A percentile compares a stretch with the other conserved stretches of the same genome.
Evolutionary conservation across 768 basidiomycete genomes (phyloP).

Genomic region (Boletus pseudo-olivaceus): DNA sequence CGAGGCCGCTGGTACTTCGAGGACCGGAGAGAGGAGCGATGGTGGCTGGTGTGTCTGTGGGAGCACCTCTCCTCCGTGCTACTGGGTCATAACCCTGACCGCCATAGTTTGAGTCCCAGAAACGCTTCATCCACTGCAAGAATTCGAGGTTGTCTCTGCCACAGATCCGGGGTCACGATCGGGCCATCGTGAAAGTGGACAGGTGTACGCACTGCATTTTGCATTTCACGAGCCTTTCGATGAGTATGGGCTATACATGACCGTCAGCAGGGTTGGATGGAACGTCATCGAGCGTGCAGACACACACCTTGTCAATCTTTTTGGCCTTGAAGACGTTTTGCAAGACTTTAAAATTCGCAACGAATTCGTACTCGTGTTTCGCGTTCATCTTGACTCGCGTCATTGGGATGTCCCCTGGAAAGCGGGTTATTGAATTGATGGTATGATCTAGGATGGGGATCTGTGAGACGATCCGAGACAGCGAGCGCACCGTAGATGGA

Average conservation of each 20-base stretch:
- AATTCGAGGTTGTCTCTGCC: constrained; percentile 95
- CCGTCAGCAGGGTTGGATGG: constrained; percentile 5
- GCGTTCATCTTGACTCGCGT: constrained; percentile 91
- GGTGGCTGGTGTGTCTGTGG: constrained; percentile 75
- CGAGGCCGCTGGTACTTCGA: constrained; percentile 38
- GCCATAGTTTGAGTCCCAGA: constrained; percentile 90
- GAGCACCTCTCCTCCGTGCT: constrained; percentile 72
- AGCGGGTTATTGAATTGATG: constrained; percentile 10
- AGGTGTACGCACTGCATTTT: constrained; percentile 88
- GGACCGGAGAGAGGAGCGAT: constrained; percentile 59
- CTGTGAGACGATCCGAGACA: constrained; percentile 10
- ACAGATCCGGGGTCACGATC: constrained; percentile 14
- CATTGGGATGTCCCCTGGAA: constrained; percentile 86
- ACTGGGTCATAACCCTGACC: constrained; percentile 87
- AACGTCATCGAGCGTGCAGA: background rate
- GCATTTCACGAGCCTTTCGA: constrained; percentile 94
- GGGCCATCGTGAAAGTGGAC: background rate
- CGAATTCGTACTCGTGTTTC: constrained; percentile 92
- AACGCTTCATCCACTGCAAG: constrained; percentile 94
- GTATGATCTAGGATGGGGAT: constrained; percentile 15
- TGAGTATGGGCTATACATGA: constrained; percentile 73
- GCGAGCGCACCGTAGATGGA: constrained; percentile 77
- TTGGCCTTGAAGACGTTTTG: constrained; percentile 90
- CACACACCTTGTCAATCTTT: constrained; percentile 86
- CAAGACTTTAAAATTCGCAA: constrained; percentile 94